Evolutionary conservation across 441 rosid species (phyloP).

Genomic region (Rhodomyrtus psidioides): DNA sequence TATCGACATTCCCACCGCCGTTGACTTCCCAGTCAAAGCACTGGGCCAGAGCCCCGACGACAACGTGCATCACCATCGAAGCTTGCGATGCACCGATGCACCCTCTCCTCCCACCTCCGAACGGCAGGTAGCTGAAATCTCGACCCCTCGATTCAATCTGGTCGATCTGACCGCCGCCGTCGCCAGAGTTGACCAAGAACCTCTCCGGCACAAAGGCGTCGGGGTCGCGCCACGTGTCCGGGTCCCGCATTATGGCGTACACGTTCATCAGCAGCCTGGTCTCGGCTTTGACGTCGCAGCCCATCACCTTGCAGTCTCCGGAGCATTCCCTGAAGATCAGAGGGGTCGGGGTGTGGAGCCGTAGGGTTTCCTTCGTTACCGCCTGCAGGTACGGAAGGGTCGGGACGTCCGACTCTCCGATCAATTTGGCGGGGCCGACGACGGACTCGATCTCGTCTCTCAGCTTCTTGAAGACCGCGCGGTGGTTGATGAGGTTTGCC

Average conservation of each 20-base stretch:
- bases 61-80: constrained; percentile 12
- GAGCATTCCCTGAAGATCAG: constrained; percentile 9
- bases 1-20: constrained; percentile 10
- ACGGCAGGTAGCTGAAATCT: constrained; percentile 20
- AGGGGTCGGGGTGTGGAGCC: constrained; percentile 7
- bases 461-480: not conserved
- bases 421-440: not conserved
- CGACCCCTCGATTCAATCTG: not conserved
- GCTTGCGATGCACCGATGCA: constrained; percentile 14
- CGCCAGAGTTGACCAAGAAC: not conserved
- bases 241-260: constrained; percentile 12
- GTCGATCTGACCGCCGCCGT: not conserved
- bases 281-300: constrained; percentile 1
- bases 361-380: constrained; percentile 5
- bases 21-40: constrained; percentile 30
- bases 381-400: constrained; percentile 5
- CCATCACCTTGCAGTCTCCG: constrained; percentile 1
- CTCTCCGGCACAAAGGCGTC: constrained; percentile 3
- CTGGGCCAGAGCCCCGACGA: constrained; percentile 17
- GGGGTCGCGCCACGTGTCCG: constrained; percentile 1
- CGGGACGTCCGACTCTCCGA: constrained; percentile 1
- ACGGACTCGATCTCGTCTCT: constrained; percentile 3
- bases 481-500: constrained; percentile 2
- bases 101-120: constrained; percentile 22
- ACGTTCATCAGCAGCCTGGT: constrained; percentile 11